phyloP scores from a whole-genome alignment of 352 stramenopile species.

The Peronospora farinosa region DNA sequence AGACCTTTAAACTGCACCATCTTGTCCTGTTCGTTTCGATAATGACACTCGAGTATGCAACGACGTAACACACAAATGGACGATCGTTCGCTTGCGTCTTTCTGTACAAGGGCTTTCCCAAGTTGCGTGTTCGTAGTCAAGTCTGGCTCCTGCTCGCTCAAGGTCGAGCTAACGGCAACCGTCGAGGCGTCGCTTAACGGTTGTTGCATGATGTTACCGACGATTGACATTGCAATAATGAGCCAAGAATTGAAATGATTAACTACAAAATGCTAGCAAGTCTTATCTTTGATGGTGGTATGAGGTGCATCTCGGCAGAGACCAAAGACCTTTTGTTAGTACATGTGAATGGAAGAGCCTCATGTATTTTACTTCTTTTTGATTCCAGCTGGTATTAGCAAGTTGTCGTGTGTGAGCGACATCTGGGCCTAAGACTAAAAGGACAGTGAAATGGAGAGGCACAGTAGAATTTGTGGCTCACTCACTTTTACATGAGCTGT shows the following conservation, averaged over 20 bases:
- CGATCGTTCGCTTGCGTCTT: constrained; percentile 16
- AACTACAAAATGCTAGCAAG: constrained; percentile 3
- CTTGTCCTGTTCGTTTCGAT: constrained; percentile 31
- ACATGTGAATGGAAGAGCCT: neutral
- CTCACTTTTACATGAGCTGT: neutral
- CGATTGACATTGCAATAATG: constrained; percentile 16
- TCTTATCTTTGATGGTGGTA: constrained; percentile 9
- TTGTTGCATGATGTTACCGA: constrained; percentile 28
- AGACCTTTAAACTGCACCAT: constrained; percentile 45
- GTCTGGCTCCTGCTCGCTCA: constrained; percentile 21
- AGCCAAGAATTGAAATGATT: constrained; percentile 3
- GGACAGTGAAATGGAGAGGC: no score
- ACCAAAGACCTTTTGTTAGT: constrained; percentile 13
- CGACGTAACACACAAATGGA: constrained; percentile 12
- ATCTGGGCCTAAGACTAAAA: constrained; percentile 1
- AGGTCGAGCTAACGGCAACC: constrained; percentile 18
- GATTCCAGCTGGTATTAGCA: constrained; percentile 21
- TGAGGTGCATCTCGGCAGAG: constrained; percentile 19
- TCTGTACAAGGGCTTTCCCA: constrained; percentile 17
- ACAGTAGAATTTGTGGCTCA: neutral
- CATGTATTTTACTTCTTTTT: neutral
- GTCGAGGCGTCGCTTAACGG: constrained; percentile 21
- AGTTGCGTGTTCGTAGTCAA: constrained; percentile 23
- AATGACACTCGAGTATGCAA: constrained; percentile 29
- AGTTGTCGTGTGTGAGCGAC: constrained; percentile 12